These are phyloP conservation scores for Pistacia vera DNA, from an alignment of 345 rosid species.

Conservation along the genomic window DNA sequence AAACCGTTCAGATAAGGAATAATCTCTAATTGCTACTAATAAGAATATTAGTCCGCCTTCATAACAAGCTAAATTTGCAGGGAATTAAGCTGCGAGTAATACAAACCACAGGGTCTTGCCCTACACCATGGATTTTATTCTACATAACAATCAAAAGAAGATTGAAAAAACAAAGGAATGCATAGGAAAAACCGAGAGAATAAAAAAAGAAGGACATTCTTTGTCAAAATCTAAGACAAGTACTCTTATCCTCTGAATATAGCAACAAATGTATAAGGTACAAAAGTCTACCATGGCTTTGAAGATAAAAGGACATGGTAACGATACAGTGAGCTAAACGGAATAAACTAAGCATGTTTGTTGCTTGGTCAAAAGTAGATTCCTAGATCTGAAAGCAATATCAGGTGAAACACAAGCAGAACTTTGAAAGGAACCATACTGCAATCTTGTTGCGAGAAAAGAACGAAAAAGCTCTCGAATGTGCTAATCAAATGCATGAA, in stretches of 20 bases:
- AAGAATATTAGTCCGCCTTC: not conserved
- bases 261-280: too few relatives aligned
- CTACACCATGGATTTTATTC: not conserved
- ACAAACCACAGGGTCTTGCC: not conserved
- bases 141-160: not conserved
- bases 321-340: not conserved
- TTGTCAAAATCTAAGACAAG: not conserved
- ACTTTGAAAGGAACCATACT: slow-evolving; percentile 1
- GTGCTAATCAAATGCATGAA: not conserved
- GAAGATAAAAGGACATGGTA: not conserved
- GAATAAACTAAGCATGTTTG: not conserved
- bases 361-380: too few relatives aligned
- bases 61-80: not conserved
- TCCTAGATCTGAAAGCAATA: not conserved
- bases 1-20: not conserved
- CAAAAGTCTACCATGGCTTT: not conserved
- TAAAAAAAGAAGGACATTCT: not conserved
- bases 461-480: not conserved
- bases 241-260: not conserved
- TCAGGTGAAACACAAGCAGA: not conserved
- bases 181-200: not conserved
- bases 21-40: not conserved
- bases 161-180: not conserved
- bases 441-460: not conserved
- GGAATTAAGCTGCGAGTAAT: not conserved